Evolutionary conservation across 768 basidiomycete species (phyloP), one percentile per base, ranked within the genome.

Genomic region (Favolaschia claudopus): DNA sequence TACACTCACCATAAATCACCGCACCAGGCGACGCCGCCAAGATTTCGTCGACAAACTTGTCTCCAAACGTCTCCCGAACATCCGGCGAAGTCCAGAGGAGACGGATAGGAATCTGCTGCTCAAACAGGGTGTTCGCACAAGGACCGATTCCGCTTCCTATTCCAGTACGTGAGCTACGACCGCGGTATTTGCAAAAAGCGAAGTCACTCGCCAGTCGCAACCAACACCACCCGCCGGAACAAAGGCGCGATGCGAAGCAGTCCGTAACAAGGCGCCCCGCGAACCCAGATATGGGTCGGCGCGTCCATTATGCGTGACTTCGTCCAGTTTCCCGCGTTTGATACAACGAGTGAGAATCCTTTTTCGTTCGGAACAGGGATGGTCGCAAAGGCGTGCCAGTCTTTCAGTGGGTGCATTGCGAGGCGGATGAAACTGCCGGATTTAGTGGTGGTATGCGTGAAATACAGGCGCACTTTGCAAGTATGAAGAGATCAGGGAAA

Each of bases 31-130:
- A 76, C 1, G 81, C 81, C n/a, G 72, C 77, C 22, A 86, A 68
- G 54, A 88, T 81, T 9, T 78, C 66, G 66, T 86, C 84, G 1
- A 87, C 85, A 13, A 88, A 73, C 48, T 84, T 77, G 68, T 87
- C 78, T 25, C 86, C 86, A 65, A 87, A 88, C 13, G 86, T 88
- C 70, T 83, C 74, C n/a, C 85, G 79, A 37, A 85, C 84, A 60
- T 85, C 80, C 2, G 85, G 86, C 15, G 85, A 81, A 1, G 85
- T 85, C 86, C 86, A 87, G n/a, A 88, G 76, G 28, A 87, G 76
- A n/a, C 80, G 77, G 45, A 83, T 83, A 5, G 85, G 84, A 8
- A 84, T 73, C 24, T 76, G 72, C 61, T 78, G 72, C 52, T 80
- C 85, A 50, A 87, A 67, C 54, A 88, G 81, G 49, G 77, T 78